A percentile compares a stretch with the other conserved stretches of the same genome.
Conservation (phyloP, 2,329 filamentous ascomycete genomes). For the Epichloe festucae region DNA sequence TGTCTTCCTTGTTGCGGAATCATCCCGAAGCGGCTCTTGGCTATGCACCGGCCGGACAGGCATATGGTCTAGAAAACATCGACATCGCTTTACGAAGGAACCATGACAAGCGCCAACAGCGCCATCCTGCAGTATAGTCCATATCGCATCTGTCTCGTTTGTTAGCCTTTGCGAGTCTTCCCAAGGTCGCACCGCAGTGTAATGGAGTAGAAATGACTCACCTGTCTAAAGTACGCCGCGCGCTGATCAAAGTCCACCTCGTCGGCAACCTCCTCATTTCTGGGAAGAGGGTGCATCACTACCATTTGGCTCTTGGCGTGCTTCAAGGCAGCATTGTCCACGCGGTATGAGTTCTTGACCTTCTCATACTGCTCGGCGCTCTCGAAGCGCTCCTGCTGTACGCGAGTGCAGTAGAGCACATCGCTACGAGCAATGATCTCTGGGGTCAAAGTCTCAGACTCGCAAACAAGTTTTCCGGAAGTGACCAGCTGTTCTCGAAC, state of each 20-base stretch:
- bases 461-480: slow-evolving; percentile 64
- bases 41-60: not conserved
- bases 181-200: not conserved
- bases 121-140: slow-evolving; percentile 98
- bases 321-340: slow-evolving; percentile 83
- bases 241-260: slow-evolving; percentile 97
- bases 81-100: slow-evolving; percentile 11
- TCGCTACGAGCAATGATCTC: slow-evolving; percentile 80
- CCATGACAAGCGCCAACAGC: slow-evolving; percentile 82
- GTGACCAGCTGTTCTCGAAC: slow-evolving; percentile 58
- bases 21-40: not conserved
- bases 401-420: slow-evolving; percentile 90
- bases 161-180: not conserved
- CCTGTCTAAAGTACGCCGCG: slow-evolving; percentile 98
- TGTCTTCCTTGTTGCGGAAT: not conserved
- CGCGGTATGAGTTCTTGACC: slow-evolving; percentile 77
- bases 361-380: slow-evolving; percentile 67
- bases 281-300: slow-evolving; percentile 87
- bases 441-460: slow-evolving; percentile 67
- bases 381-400: slow-evolving; percentile 94
- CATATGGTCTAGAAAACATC: not conserved
- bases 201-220: slow-evolving; percentile 39
- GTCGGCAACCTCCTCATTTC: slow-evolving; percentile 85
- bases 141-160: slow-evolving; percentile 67
- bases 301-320: slow-evolving; percentile 87